Evolutionary conservation across 768 basidiomycete genomes (phyloP).

Genomic region (Lactifluus echinatus): DNA sequence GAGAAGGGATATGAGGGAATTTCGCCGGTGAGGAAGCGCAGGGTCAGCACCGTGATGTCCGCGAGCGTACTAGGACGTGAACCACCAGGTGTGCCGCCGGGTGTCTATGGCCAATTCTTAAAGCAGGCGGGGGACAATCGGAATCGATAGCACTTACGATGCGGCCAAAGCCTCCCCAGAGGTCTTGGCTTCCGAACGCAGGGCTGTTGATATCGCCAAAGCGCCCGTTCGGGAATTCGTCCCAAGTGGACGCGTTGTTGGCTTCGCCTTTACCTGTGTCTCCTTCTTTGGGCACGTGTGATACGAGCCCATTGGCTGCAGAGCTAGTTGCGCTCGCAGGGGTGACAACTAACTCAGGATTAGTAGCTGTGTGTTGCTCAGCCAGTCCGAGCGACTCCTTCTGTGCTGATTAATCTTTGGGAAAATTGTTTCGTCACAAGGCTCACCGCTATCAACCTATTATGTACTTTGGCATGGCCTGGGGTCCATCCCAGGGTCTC

Average conservation of each 20-base stretch:
- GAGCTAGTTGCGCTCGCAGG: conserved; percentile 55
- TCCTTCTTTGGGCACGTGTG: conserved; percentile 38
- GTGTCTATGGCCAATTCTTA: neutral
- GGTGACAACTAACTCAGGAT: conserved; percentile 44
- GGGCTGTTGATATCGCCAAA: conserved; percentile 98
- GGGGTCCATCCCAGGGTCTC: conserved; percentile 68
- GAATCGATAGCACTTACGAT: conserved; percentile 33
- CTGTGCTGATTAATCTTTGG: neutral
- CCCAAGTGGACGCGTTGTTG: conserved; percentile 75
- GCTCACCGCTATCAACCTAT: conserved; percentile 60
- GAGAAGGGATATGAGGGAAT: conserved; percentile 85
- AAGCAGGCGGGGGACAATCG: neutral
- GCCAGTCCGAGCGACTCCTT: conserved; percentile 27
- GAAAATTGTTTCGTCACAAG: neutral
- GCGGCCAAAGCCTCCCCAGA: conserved; percentile 64
- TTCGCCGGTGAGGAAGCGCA: conserved; percentile 66
- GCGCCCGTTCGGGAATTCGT: conserved; percentile 97
- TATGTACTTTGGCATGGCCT: conserved; percentile 34
- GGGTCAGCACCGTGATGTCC: conserved; percentile 75
- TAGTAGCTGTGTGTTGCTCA: conserved; percentile 23
- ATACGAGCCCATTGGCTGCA: conserved; percentile 49
- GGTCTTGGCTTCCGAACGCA: conserved; percentile 77
- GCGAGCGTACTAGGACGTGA: conserved; percentile 21
- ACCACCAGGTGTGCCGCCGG: neutral
- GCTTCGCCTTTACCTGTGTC: conserved; percentile 66